phyloP scores from a whole-genome alignment of 371 early-diverging fungal genomes.

The Actinomucor elegans region DNA sequence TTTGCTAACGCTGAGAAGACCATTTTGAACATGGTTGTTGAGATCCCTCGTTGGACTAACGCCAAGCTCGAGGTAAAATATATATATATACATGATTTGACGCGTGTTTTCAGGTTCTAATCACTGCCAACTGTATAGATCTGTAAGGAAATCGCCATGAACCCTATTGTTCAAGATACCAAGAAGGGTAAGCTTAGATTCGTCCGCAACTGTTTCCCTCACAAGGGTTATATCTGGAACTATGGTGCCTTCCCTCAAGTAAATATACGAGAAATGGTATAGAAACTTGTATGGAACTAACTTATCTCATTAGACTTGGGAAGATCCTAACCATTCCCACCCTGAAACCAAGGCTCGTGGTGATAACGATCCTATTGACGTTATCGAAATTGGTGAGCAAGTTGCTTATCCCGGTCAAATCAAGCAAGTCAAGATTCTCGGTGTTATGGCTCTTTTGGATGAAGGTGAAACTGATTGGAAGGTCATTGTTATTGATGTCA shows the following conservation, averaged over 20 bases:
- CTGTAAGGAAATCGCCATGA: constrained; percentile 76
- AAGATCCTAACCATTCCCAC: constrained; percentile 82
- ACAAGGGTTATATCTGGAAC: constrained; percentile 97
- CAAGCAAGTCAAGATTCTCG: constrained; percentile 96
- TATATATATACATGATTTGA: background rate
- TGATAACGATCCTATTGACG: constrained; percentile 97
- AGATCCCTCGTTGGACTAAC: constrained; percentile 95
- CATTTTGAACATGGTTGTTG: constrained; percentile 88
- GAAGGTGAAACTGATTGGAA: constrained; percentile 99
- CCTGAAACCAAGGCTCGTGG: constrained; percentile 83
- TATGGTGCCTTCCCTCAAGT: constrained; percentile 90
- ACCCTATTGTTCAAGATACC: constrained; percentile 95
- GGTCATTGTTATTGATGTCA: constrained; percentile 89
- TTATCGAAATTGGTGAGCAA: constrained; percentile 90
- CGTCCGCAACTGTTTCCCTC: constrained; percentile 93
- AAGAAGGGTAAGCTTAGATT: constrained; percentile 94
- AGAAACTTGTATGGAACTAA: no score
- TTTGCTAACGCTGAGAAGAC: constrained; percentile 74
- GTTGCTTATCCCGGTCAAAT: constrained; percentile 88
- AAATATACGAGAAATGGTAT: no score
- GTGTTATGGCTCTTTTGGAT: constrained; percentile 93
- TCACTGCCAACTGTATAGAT: no score
- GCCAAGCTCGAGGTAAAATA: constrained; percentile 88
- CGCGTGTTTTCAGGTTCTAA: no score
- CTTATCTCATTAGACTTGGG: constrained; percentile 96